phyloP scores from a whole-genome alignment of 768 basidiomycete species.

The Pleurotus eryngii region DNA sequence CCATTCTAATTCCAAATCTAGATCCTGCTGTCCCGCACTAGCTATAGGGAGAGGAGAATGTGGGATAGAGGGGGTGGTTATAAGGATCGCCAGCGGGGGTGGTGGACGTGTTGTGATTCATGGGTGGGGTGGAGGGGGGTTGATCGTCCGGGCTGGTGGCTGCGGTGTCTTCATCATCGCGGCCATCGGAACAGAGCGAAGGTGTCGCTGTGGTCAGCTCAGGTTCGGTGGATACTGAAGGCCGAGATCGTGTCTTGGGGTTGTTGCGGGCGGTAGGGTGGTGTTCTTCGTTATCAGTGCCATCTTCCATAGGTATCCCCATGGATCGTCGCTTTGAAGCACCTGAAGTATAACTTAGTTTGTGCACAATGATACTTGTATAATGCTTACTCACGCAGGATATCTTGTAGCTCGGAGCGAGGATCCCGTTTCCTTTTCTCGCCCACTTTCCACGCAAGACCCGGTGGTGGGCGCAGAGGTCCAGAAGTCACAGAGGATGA shows the following conservation, averaged over 20 bases:
- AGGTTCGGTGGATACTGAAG: conserved; percentile 27
- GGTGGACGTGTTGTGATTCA: not conserved
- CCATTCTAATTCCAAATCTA: too few species aligned
- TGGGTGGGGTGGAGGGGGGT: conserved; percentile 51
- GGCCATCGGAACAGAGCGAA: conserved; percentile 68
- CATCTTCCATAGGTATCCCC: not conserved
- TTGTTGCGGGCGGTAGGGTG: too few species aligned
- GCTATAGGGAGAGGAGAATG: not conserved
- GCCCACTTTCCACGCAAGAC: conserved; percentile 14
- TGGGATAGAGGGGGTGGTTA: conserved; percentile 2
- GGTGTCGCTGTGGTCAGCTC: conserved; percentile 45
- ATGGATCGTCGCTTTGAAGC: conserved; percentile 36
- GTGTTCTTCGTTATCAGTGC: too few species aligned
- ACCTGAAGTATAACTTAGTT: conserved; percentile 1
- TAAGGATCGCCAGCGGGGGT: not conserved
- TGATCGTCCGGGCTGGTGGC: conserved; percentile 45
- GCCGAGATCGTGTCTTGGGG: conserved; percentile 10
- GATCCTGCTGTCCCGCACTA: too few species aligned
- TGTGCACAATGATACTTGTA: too few species aligned
- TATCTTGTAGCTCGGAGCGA: conserved; percentile 22
- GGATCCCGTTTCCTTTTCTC: conserved; percentile 36
- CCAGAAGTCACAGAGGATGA: conserved; percentile 5
- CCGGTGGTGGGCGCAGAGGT: not conserved
- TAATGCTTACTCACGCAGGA: conserved; percentile 27
- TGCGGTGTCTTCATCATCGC: conserved; percentile 45